These are phyloP conservation scores for Aspergillus sp. DNA, from an alignment of 2,329 filamentous ascomycete genomes.

Conservation along the genomic window DNA sequence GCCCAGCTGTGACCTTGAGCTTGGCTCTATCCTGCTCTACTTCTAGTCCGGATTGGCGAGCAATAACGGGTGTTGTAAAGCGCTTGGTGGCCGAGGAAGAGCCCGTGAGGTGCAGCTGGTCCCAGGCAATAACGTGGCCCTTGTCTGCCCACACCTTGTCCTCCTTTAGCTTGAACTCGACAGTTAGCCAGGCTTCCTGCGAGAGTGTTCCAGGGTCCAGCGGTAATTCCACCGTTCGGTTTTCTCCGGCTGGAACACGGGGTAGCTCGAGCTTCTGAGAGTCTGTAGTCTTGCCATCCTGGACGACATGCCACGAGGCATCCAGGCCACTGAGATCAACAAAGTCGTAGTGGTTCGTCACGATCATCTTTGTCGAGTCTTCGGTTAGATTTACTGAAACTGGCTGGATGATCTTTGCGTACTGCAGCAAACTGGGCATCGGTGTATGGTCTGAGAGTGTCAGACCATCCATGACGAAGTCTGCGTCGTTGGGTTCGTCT, in stretches of 20 bases:
- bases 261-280: conserved; percentile 41
- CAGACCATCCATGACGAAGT: conserved; percentile 64
- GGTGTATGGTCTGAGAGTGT: conserved; percentile 52
- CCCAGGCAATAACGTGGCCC: conserved; percentile 58
- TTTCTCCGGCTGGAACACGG: conserved; percentile 43
- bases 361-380: conserved; percentile 31
- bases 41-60: not conserved
- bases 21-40: not conserved
- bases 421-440: conserved; percentile 57
- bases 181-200: conserved; percentile 40
- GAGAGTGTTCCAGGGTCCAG: conserved; percentile 3
- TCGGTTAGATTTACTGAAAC: conserved; percentile 45
- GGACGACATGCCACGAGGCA: conserved; percentile 20
- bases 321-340: conserved; percentile 44
- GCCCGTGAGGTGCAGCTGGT: conserved; percentile 34
- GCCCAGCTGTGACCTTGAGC: not conserved
- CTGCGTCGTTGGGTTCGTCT: conserved; percentile 59
- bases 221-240: not conserved
- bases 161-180: conserved; percentile 47
- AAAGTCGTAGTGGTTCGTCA: conserved; percentile 55
- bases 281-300: conserved; percentile 24
- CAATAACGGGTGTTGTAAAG: not conserved
- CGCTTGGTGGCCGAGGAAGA: not conserved
- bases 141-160: conserved; percentile 52
- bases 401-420: conserved; percentile 59